Percentiles rank a stretch among this genome's conserved stretches.
These are phyloP conservation scores for Leishmania martiniquensis DNA, from an alignment of 208 protist genomes.

Conservation along the genomic window DNA sequence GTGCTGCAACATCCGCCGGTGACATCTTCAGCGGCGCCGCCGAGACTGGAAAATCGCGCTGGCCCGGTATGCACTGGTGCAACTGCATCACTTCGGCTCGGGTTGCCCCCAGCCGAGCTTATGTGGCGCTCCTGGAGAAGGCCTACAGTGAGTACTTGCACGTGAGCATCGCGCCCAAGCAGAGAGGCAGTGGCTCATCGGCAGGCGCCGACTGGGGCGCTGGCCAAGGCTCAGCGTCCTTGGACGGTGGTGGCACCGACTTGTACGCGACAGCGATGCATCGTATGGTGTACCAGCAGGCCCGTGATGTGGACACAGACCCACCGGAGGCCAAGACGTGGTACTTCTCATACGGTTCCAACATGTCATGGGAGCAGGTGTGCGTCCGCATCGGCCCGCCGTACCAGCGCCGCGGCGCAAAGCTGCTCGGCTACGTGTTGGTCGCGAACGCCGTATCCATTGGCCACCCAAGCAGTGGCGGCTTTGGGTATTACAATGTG, in stretches of 20 bases:
- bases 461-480: conserved; percentile 10
- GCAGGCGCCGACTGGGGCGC: not conserved
- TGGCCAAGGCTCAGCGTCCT: not conserved
- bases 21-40: not conserved
- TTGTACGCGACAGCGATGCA: conserved; percentile 24
- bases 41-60: conserved; percentile 20
- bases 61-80: conserved; percentile 55
- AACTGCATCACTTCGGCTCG: conserved; percentile 40
- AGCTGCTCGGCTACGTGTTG: conserved; percentile 41
- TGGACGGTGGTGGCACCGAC: not conserved
- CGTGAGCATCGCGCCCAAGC: not conserved
- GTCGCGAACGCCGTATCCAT: conserved; percentile 41
- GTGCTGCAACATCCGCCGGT: not conserved
- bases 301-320: conserved; percentile 26
- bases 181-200: not conserved
- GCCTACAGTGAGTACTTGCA: conserved; percentile 19
- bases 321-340: conserved; percentile 34
- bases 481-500: conserved; percentile 62
- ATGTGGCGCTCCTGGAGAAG: conserved; percentile 20
- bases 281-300: conserved; percentile 10
- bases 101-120: conserved; percentile 28
- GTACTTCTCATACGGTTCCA: conserved; percentile 59
- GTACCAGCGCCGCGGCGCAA: conserved; percentile 50
- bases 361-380: conserved; percentile 67
- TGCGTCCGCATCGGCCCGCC: conserved; percentile 57